Conservation (phyloP, 768 basidiomycete species). For the Rhizopogon sp. region DNA sequence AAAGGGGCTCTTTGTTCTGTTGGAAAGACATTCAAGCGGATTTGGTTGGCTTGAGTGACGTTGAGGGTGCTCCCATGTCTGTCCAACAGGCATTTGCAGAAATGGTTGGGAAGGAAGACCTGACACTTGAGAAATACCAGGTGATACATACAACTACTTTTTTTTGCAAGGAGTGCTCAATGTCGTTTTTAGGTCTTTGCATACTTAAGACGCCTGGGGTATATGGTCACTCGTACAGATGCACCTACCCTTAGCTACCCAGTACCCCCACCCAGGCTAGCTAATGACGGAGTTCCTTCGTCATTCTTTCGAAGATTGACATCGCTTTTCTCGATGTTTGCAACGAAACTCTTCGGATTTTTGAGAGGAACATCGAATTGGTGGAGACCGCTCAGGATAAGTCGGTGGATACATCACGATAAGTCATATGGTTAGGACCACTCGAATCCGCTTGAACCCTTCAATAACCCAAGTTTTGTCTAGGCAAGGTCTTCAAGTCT, state of each 20-base stretch:
- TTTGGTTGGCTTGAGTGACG: conserved; percentile 27
- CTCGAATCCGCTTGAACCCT: neutral
- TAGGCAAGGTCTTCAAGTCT: conserved; percentile 64
- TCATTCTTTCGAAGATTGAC: neutral
- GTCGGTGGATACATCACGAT: conserved; percentile 42
- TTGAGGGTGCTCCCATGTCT: conserved; percentile 73
- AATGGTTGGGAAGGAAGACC: conserved; percentile 73
- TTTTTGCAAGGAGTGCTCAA: neutral
- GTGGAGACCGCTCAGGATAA: conserved; percentile 59
- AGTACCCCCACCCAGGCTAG: conserved; percentile 33
- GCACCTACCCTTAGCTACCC: conserved; percentile 55
- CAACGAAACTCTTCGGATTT: conserved; percentile 5
- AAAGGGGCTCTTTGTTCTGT: conserved; percentile 84
- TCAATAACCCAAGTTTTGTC: conserved; percentile 2
- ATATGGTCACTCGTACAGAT: conserved; percentile 74
- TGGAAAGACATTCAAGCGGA: conserved; percentile 49
- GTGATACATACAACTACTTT: conserved; percentile 35
- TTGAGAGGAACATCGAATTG: conserved; percentile 39
- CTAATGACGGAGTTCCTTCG: conserved; percentile 3
- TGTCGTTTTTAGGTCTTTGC: conserved; percentile 68
- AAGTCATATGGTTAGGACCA: conserved; percentile 46
- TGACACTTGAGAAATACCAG: conserved; percentile 87
- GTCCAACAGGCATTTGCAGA: conserved; percentile 87
- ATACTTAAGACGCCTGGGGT: conserved; percentile 89
- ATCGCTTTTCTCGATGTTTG: conserved; percentile 10